phyloP scores from a whole-genome alignment of 495 filamentous ascomycete genomes.

The Xylaria sp. region DNA sequence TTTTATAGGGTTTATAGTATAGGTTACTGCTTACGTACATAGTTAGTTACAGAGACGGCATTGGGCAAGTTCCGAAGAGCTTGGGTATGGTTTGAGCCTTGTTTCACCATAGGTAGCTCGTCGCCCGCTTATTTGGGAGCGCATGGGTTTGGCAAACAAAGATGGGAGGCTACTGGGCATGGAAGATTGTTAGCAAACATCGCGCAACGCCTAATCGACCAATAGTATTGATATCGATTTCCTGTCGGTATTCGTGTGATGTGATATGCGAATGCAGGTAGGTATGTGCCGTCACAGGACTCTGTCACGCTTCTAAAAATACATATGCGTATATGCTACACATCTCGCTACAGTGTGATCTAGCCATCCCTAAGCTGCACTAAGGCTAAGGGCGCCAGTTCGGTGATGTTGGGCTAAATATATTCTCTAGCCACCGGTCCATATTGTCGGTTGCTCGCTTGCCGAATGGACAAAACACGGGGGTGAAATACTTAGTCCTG shows the following conservation, averaged over 20 bases:
- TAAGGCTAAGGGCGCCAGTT: slow-evolving; percentile 1
- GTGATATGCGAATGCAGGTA: neutral
- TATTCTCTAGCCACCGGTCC: neutral
- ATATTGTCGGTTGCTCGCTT: neutral
- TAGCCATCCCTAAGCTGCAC: neutral
- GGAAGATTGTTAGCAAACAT: neutral
- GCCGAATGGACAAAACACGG: neutral
- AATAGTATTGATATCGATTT: neutral
- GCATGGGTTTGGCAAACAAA: neutral
- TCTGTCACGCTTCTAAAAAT: slow-evolving; percentile 13
- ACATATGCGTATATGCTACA: slow-evolving; percentile 5
- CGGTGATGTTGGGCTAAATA: neutral
- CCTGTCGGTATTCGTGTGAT: slow-evolving; percentile 7
- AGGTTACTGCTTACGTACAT: too few relatives aligned
- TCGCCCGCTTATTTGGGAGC: neutral
- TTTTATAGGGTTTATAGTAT: too few relatives aligned
- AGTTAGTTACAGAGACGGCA: neutral
- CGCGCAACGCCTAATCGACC: neutral
- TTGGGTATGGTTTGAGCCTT: slow-evolving; percentile 2
- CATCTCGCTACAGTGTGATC: slow-evolving; percentile 6
- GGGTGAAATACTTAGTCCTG: neutral
- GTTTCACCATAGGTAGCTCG: neutral
- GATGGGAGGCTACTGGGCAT: too few relatives aligned
- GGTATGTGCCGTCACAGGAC: neutral
- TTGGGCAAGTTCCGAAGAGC: neutral